Base-by-base conservation (phyloP, 1,284 basidiomycete genomes). In the Waitea zeae region DNA sequence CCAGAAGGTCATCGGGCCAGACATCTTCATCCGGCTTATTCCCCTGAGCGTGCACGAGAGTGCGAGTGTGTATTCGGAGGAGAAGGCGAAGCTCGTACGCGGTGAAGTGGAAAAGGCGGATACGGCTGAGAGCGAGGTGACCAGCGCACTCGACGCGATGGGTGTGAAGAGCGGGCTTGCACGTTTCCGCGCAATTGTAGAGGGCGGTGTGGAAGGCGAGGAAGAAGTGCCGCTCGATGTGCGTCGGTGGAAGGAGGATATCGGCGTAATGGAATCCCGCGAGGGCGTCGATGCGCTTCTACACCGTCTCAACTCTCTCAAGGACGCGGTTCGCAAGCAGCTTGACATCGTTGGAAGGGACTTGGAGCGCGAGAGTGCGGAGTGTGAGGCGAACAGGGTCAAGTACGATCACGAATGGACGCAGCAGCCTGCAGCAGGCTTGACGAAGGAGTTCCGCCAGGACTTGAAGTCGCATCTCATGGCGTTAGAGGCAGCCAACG, bases 31-130 rank as follows among this genome's bases (percentile, higher is more conserved):
- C 40, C 70, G 77, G 28, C 70, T 99, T 2, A 72, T 99, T 15
- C 93, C 95, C 5, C 62, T 98, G 20, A 86, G 84, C 41, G 90
- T 99, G 3, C 92, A 97, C 53, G 90, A 97, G 57, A 86, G 82
- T 43, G 92, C 95, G 4, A 87, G 80, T 38, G 76, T 98, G 12
- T 99, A 98, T 56, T 93, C 88, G 1, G 93, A 99, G 53, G 95
- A 99, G 59, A 97, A 98, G 58, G 95, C 93, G 12, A 97, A 98
- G 56, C 62, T 99, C 17, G 87, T 89, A 1, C 68, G 95, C 26
- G 74, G 65, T 2, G 92, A 97, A 51, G 79, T 83, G 1, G 92
- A 97, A 61, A 71, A 77, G 31, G 76, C 76, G 0, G 90, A 97
- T 42, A 55, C 73, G 11, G 79, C 81, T 0, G 88, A 96, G 46